Conservation (phyloP, 1,284 basidiomycete species). For the Trichosporon sp. region DNA sequence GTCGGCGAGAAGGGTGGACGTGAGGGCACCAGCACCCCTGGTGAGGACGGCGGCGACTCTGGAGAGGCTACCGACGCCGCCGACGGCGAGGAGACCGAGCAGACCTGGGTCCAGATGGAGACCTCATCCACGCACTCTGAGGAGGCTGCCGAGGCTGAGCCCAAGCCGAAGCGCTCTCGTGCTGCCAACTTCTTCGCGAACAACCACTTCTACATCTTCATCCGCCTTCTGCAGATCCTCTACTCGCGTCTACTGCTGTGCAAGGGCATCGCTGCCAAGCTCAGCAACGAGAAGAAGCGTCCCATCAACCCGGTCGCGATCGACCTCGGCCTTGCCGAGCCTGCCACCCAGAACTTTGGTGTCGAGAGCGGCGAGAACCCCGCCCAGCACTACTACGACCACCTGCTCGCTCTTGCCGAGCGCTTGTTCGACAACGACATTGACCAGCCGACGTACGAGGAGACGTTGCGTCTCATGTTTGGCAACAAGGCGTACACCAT, state of each 20-base stretch:
- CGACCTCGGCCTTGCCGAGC: slow-evolving; percentile 67
- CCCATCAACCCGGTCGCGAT: slow-evolving; percentile 63
- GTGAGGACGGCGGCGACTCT: slow-evolving; percentile 36
- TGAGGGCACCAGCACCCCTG: slow-evolving; percentile 48
- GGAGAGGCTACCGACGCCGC: slow-evolving; percentile 50
- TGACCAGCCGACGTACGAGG: slow-evolving; percentile 87
- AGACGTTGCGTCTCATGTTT: slow-evolving; percentile 95
- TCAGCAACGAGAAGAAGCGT: slow-evolving; percentile 51
- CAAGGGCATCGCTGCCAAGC: slow-evolving; percentile 68
- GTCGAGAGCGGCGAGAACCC: slow-evolving; percentile 59
- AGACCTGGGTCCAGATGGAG: slow-evolving; percentile 27
- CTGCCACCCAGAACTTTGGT: slow-evolving; percentile 57
- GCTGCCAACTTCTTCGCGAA: slow-evolving; percentile 79
- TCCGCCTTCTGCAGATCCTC: slow-evolving; percentile 81
- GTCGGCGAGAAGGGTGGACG: slow-evolving; percentile 65
- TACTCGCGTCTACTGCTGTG: slow-evolving; percentile 82
- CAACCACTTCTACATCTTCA: slow-evolving; percentile 85
- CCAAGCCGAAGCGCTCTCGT: slow-evolving; percentile 38
- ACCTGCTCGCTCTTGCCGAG: slow-evolving; percentile 87
- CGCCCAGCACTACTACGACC: slow-evolving; percentile 75
- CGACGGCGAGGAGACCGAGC: slow-evolving; percentile 52
- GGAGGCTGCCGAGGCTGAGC: slow-evolving; percentile 52
- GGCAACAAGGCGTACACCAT: slow-evolving; percentile 89
- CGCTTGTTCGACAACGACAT: slow-evolving; percentile 91
- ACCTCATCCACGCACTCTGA: slow-evolving; percentile 49